Conservation (phyloP, 352 stramenopile genomes). For the Pythium utonaiense region DNA sequence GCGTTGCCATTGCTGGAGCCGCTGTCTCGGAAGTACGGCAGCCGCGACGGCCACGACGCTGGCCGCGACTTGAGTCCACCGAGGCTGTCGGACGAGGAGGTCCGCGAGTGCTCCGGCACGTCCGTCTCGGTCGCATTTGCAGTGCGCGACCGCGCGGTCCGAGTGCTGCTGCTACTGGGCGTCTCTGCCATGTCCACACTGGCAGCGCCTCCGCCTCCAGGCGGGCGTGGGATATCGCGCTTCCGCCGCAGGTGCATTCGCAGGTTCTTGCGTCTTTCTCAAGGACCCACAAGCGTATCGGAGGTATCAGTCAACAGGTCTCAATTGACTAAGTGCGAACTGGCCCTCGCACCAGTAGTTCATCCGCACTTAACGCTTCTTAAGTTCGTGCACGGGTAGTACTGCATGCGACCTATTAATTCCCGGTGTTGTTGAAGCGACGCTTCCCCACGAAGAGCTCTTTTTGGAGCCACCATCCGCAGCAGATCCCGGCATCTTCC, state of each 20-base stretch:
- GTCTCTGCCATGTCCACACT: background rate
- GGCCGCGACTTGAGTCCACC: slow-evolving; percentile 14
- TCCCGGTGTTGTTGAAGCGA: slow-evolving; percentile 4
- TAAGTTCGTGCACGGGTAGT: slow-evolving; percentile 11
- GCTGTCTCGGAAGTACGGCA: slow-evolving; percentile 14
- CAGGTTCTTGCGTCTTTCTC: background rate
- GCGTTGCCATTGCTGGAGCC: background rate
- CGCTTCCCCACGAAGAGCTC: background rate
- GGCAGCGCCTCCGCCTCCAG: background rate
- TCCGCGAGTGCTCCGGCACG: background rate
- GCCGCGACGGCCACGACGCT: slow-evolving; percentile 21
- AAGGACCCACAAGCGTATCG: too few relatives aligned
- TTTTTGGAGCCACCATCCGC: background rate
- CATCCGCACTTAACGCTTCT: slow-evolving; percentile 9
- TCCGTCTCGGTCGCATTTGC: slow-evolving; percentile 17
- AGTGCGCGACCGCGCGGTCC: slow-evolving; percentile 5
- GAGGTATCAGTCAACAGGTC: too few relatives aligned
- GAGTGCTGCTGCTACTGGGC: background rate
- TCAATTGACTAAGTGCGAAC: slow-evolving; percentile 21
- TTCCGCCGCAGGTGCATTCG: slow-evolving; percentile 12
- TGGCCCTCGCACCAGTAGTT: background rate
- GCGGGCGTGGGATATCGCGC: slow-evolving; percentile 15
- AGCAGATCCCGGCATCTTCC: background rate
- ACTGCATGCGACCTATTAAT: slow-evolving; percentile 19
- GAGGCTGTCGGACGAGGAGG: slow-evolving; percentile 10